A percentile compares a stretch with the other conserved stretches of the same genome.
These are phyloP conservation scores for Talaromyces trachyspermus DNA, from an alignment of 495 filamentous ascomycete genomes.

Conservation along the genomic window DNA sequence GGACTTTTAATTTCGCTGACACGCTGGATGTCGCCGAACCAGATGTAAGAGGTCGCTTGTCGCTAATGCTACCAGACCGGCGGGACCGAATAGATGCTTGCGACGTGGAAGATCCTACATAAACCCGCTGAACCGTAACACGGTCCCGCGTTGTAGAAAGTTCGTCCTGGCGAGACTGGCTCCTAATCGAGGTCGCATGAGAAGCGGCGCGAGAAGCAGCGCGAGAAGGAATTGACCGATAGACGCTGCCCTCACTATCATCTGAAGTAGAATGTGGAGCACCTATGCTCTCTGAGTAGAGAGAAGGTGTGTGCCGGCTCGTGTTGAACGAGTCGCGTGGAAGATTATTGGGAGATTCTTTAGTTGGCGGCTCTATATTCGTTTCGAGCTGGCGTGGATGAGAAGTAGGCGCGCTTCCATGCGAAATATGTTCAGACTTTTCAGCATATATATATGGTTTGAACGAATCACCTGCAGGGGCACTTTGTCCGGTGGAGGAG, in stretches of 20 bases:
- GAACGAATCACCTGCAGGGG: slow-evolving; percentile 11
- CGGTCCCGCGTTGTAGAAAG: slow-evolving; percentile 28
- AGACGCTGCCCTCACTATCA: slow-evolving; percentile 27
- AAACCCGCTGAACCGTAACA: slow-evolving; percentile 45
- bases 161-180: slow-evolving; percentile 18
- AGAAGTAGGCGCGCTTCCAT: slow-evolving; percentile 5
- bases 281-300: slow-evolving; percentile 9
- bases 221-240: slow-evolving; percentile 19
- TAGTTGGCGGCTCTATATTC: background rate
- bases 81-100: slow-evolving; percentile 25
- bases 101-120: slow-evolving; percentile 17
- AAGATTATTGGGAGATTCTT: background rate
- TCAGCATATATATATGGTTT: no score
- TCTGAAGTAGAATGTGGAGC: slow-evolving; percentile 23
- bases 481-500: slow-evolving; percentile 16
- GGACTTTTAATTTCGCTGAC: slow-evolving; percentile 45
- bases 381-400: slow-evolving; percentile 7
- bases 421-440: no score
- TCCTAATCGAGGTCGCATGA: slow-evolving; percentile 16
- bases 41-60: slow-evolving; percentile 47
- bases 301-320: slow-evolving; percentile 6
- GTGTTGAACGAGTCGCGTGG: background rate
- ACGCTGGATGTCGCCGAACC: slow-evolving; percentile 46
- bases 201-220: slow-evolving; percentile 25
- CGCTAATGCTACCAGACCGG: slow-evolving; percentile 38